Evolutionary conservation across 495 filamentous ascomycete species (phyloP).

Genomic region (Neurospora intermedia): DNA sequence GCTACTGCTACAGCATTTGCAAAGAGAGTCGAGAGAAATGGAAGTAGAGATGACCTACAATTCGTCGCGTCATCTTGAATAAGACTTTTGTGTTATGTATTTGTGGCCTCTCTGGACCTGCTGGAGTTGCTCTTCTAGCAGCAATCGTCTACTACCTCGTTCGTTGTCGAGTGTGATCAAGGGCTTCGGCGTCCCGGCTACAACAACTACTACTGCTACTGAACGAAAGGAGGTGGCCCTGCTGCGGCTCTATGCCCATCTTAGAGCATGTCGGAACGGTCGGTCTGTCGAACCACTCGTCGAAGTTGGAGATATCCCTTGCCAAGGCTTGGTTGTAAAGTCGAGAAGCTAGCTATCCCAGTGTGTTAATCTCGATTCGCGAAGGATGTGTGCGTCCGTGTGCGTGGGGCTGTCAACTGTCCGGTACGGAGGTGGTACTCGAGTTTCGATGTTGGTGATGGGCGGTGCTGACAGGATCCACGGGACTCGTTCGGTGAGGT

Average conservation of each 20-base stretch:
- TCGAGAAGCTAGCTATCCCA: neutral
- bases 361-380: neutral
- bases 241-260: slow-evolving; percentile 3
- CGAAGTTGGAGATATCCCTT: neutral
- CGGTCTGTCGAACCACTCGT: neutral
- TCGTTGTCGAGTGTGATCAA: neutral
- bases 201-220: neutral
- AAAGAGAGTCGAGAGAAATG: neutral
- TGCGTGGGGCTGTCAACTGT: neutral
- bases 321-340: neutral
- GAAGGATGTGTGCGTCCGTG: neutral
- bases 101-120: neutral
- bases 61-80: slow-evolving; percentile 31
- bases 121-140: neutral
- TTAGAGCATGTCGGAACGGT: neutral
- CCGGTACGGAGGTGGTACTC: neutral
- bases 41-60: slow-evolving; percentile 22
- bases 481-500: neutral
- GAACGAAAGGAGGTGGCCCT: neutral
- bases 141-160: neutral
- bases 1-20: neutral
- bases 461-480: neutral
- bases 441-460: neutral
- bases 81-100: neutral
- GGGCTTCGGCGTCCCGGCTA: neutral